Conservation (phyloP, 1,284 basidiomycete species). For the Ganoderma multipileum region DNA sequence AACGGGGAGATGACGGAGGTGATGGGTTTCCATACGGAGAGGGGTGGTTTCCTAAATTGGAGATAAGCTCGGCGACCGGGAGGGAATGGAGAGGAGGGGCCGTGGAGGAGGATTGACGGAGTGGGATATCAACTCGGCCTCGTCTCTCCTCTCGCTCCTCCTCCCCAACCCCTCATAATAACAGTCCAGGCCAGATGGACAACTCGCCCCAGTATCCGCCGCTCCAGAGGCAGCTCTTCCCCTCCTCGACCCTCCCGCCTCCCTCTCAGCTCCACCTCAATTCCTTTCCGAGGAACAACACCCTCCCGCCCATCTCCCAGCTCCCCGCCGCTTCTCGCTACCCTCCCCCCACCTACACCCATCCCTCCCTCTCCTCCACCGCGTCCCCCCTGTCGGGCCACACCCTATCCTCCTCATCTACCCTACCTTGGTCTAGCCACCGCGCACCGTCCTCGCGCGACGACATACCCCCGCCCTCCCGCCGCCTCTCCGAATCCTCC, state of each 20-base stretch:
- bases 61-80: conserved; percentile 9
- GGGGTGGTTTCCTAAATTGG: conserved; percentile 11
- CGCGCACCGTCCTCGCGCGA: conserved; percentile 44
- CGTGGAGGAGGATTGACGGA: conserved; percentile 5
- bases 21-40: conserved; percentile 9
- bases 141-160: conserved; percentile 20
- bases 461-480: conserved; percentile 39
- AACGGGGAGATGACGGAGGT: conserved; percentile 14
- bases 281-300: conserved; percentile 45
- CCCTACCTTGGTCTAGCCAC: conserved; percentile 42
- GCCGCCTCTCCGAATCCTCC: conserved; percentile 36
- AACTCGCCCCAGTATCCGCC: conserved; percentile 37
- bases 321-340: conserved; percentile 39
- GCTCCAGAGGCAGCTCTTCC: conserved; percentile 39
- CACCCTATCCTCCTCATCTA: conserved; percentile 35
- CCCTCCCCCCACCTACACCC: conserved; percentile 44
- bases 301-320: conserved; percentile 44
- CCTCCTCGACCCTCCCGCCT: conserved; percentile 50
- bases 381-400: conserved; percentile 40
- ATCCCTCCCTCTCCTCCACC: conserved; percentile 42
- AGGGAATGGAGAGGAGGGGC: conserved; percentile 7
- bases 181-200: conserved; percentile 37
- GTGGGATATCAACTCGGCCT: conserved; percentile 20
- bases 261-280: conserved; percentile 53
- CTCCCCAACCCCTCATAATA: conserved; percentile 26